Conservation (phyloP, 2,329 filamentous ascomycete genomes). For the Eutypa lata region DNA sequence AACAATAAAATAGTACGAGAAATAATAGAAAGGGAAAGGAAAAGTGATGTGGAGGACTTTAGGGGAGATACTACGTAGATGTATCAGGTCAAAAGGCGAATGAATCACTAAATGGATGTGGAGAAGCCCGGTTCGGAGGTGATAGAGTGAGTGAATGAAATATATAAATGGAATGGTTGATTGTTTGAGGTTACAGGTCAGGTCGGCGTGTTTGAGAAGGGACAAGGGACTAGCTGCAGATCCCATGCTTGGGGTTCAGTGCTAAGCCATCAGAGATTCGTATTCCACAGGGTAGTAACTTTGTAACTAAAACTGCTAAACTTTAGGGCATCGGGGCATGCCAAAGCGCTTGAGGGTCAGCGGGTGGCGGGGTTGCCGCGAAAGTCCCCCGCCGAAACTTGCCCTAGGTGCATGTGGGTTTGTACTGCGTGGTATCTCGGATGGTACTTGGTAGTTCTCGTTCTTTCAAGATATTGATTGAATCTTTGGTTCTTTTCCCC, state of each 20-base stretch:
- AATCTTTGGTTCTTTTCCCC: too few relatives aligned
- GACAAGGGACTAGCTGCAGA: background rate
- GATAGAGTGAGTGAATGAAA: background rate
- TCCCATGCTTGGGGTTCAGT: background rate
- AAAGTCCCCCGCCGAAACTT: background rate
- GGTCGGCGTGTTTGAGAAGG: background rate
- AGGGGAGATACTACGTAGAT: background rate
- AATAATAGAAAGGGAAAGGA: background rate
- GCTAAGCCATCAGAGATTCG: constrained; percentile 1
- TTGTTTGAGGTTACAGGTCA: background rate
- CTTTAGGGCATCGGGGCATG: too few relatives aligned
- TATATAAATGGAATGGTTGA: background rate
- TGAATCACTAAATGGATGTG: background rate
- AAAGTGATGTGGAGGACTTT: background rate
- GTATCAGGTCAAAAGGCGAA: background rate
- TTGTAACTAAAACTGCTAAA: too few relatives aligned
- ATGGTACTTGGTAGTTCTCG: too few relatives aligned
- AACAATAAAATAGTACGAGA: background rate
- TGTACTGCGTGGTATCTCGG: too few relatives aligned
- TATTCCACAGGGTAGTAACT: background rate
- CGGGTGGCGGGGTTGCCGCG: background rate
- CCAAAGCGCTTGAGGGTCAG: too few relatives aligned
- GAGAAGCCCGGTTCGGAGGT: background rate
- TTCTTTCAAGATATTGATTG: too few relatives aligned
- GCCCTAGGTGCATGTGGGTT: background rate